A percentile compares a stretch with the other conserved stretches of the same genome.
Evolutionary conservation across 1,284 basidiomycete genomes (phyloP).

Genomic region (Ganoderma meredithae): DNA sequence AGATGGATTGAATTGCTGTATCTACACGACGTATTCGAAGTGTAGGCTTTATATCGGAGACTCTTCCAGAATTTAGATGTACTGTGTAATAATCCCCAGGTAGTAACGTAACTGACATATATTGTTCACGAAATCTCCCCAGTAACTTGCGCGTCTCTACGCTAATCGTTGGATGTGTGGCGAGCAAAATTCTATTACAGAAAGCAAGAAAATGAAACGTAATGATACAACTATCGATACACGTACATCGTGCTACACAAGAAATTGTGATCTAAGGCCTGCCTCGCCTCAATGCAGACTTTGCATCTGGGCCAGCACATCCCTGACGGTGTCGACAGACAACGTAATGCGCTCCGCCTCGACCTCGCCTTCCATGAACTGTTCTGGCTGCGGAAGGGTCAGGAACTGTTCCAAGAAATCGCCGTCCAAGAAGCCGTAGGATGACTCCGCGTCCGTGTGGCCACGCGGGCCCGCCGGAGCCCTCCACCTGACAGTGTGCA

Average conservation of each 20-base stretch:
- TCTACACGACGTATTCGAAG: background rate
- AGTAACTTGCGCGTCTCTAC: background rate
- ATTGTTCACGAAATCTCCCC: background rate
- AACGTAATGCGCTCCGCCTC: conserved; percentile 61
- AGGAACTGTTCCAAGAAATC: conserved; percentile 84
- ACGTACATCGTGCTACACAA: conserved; percentile 4
- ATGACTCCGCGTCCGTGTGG: conserved; percentile 61
- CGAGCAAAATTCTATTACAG: background rate
- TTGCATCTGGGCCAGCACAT: conserved; percentile 66
- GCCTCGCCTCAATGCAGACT: conserved; percentile 60
- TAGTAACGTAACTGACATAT: background rate
- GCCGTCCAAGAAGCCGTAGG: conserved; percentile 88
- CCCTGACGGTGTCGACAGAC: conserved; percentile 52
- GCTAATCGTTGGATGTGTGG: too few relatives aligned
- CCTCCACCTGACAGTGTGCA: conserved; percentile 61
- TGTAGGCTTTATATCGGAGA: background rate
- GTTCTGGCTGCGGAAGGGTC: conserved; percentile 44
- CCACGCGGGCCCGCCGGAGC: conserved; percentile 65
- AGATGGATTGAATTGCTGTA: background rate
- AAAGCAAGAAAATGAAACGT: background rate
- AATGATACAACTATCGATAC: background rate
- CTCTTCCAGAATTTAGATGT: background rate
- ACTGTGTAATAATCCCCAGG: background rate
- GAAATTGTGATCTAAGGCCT: background rate
- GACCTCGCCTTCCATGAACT: conserved; percentile 60